Percentiles rank a stretch among this genome's conserved stretches.
Conservation (phyloP, 352 stramenopile genomes). For the Globisporangium mamillatum region DNA sequence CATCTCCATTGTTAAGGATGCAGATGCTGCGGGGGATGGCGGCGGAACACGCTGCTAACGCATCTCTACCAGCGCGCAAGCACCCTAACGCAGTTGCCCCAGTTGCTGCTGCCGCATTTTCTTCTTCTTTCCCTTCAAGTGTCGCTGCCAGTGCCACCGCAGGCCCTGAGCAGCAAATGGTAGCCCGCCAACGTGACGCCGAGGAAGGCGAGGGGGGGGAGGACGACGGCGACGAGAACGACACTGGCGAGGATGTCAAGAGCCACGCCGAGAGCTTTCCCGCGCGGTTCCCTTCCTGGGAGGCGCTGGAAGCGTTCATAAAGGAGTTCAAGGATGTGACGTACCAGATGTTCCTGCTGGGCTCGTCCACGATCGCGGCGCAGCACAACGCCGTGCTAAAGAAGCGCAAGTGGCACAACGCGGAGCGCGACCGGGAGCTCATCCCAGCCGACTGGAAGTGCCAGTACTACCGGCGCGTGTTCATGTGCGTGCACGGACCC, state of each 20-base stretch:
- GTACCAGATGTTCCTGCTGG: conserved; percentile 29
- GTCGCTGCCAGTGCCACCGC: no score
- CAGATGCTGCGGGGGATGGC: no score
- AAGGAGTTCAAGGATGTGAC: conserved; percentile 1
- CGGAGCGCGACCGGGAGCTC: conserved; percentile 1
- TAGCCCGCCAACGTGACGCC: no score
- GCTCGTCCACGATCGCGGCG: not conserved
- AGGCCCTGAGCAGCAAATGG: no score
- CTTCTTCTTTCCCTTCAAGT: no score
- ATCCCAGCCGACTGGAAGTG: conserved; percentile 2
- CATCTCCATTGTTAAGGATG: no score
- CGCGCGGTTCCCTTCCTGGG: conserved; percentile 52
- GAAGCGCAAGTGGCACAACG: not conserved
- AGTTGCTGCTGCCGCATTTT: no score
- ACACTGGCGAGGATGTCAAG: not conserved
- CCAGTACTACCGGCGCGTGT: conserved; percentile 8
- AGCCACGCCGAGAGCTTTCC: conserved; percentile 16
- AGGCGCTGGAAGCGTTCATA: conserved; percentile 1
- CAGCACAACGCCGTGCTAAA: not conserved
- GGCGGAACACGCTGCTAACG: no score
- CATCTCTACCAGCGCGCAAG: no score
- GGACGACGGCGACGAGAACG: no score
- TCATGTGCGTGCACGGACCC: not conserved
- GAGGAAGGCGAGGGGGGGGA: no score
- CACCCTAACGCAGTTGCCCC: no score